A percentile compares a stretch with the other conserved stretches of the same genome.
Conservation (phyloP, 495 filamentous ascomycete genomes). For the Talaromyces nanjingensis region DNA sequence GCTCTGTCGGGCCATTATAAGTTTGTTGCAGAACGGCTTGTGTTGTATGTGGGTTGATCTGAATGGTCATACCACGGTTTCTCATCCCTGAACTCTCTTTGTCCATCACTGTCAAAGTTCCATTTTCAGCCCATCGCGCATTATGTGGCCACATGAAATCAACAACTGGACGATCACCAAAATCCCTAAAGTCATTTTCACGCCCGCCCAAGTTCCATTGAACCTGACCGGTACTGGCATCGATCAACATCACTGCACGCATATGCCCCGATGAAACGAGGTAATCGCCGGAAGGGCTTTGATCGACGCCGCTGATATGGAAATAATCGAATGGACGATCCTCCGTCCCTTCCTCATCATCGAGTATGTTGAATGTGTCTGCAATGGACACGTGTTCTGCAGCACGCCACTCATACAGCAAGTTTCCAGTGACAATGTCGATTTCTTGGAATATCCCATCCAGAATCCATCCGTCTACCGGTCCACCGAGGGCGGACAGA, state of each 20-base stretch:
- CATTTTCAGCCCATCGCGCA: conserved; percentile 38
- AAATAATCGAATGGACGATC: conserved; percentile 40
- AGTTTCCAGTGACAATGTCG: conserved; percentile 32
- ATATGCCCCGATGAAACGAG: conserved; percentile 50
- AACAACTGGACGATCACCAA: conserved; percentile 13
- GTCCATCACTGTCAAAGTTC: conserved; percentile 45
- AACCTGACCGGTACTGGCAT: conserved; percentile 47
- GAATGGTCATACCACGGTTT: conserved; percentile 28
- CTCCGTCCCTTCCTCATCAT: conserved; percentile 12
- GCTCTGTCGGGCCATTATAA: conserved; percentile 33
- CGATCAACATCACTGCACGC: conserved; percentile 35
- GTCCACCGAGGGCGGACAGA: conserved; percentile 37
- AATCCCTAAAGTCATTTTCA: conserved; percentile 27
- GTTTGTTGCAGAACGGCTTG: conserved; percentile 32
- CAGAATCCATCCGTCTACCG: conserved; percentile 34
- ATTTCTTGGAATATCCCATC: conserved; percentile 39
- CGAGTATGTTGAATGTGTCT: conserved; percentile 18
- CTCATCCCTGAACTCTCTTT: conserved; percentile 33
- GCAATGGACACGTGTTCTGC: conserved; percentile 20
- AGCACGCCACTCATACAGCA: conserved; percentile 37
- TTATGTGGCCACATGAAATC: conserved; percentile 55
- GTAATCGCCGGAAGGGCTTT: conserved; percentile 47
- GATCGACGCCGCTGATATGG: conserved; percentile 56
- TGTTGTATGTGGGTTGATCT: conserved; percentile 33
- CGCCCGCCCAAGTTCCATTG: conserved; percentile 51